phyloP scores from a whole-genome alignment of 2,329 filamentous ascomycete genomes.

The Curvularia sp. region DNA sequence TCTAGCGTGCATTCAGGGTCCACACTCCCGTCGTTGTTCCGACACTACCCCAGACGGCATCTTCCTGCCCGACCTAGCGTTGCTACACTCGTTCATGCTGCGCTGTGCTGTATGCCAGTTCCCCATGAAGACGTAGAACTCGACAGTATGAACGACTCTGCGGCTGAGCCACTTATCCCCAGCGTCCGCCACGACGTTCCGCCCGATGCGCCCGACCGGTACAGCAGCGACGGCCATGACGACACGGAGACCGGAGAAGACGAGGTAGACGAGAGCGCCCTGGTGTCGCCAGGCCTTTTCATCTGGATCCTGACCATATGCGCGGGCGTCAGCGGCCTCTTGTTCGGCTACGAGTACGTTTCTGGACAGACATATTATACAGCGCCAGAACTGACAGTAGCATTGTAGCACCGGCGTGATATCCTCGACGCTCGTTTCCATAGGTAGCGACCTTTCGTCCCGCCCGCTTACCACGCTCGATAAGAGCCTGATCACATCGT shows the following conservation, averaged over 20 bases:
- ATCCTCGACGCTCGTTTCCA: constrained; percentile 65
- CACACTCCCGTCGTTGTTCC: constrained; percentile 19
- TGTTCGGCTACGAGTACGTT: constrained; percentile 67
- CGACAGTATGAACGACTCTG: constrained; percentile 39
- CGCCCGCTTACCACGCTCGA: constrained; percentile 60
- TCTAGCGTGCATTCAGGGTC: constrained; percentile 16
- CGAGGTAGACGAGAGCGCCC: constrained; percentile 44
- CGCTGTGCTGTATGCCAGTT: constrained; percentile 13
- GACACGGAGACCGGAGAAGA: constrained; percentile 29
- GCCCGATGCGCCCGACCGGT: constrained; percentile 13
- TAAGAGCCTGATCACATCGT: constrained; percentile 65
- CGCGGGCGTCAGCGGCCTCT: constrained; percentile 63
- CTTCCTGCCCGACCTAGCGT: background rate
- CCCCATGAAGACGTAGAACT: constrained; percentile 32
- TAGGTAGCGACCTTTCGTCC: constrained; percentile 60
- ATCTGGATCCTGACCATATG: constrained; percentile 64
- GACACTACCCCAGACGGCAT: constrained; percentile 18
- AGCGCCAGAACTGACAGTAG: background rate
- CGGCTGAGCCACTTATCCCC: constrained; percentile 44
- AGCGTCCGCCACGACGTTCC: constrained; percentile 20
- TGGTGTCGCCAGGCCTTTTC: constrained; percentile 50
- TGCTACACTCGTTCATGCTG: constrained; percentile 1
- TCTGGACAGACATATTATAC: background rate
- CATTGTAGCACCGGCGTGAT: constrained; percentile 64
- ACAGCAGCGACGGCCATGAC: constrained; percentile 31